phyloP scores from a whole-genome alignment of 352 stramenopile genomes.

The Phytopythium kandeliae region DNA sequence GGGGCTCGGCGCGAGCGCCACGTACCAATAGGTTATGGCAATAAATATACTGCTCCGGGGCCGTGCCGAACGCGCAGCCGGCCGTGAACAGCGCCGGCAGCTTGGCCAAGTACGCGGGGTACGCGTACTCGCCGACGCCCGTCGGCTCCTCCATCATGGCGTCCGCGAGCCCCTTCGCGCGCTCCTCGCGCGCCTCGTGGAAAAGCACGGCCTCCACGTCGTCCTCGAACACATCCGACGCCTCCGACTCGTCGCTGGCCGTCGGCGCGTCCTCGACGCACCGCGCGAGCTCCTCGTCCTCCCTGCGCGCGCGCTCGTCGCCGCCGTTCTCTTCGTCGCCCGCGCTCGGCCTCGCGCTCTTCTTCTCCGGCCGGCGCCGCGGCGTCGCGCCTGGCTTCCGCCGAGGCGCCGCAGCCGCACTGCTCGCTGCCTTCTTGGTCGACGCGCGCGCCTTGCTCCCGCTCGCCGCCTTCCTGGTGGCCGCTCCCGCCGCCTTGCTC shows the following conservation, averaged over 20 bases:
- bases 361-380: constrained; percentile 3
- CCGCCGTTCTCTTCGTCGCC: constrained; percentile 5
- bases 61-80: constrained; percentile 52
- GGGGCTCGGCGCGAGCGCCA: no score
- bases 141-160: constrained; percentile 47
- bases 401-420: constrained; percentile 6
- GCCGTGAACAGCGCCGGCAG: constrained; percentile 50
- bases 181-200: constrained; percentile 39
- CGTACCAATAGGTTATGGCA: constrained; percentile 71
- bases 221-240: constrained; percentile 76
- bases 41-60: constrained; percentile 67
- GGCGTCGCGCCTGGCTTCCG: not conserved
- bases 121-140: constrained; percentile 37
- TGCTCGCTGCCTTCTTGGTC: constrained; percentile 13
- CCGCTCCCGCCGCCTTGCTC: constrained; percentile 13
- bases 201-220: constrained; percentile 62
- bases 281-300: constrained; percentile 33
- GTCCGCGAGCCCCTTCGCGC: constrained; percentile 36
- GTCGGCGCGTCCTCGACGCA: constrained; percentile 40
- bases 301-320: constrained; percentile 14
- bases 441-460: constrained; percentile 10
- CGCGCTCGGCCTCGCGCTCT: not conserved
- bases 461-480: constrained; percentile 9
- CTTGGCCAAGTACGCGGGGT: constrained; percentile 53
- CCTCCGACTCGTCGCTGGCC: constrained; percentile 41